Percentiles rank a stretch among this genome's conserved stretches.
phyloP scores from a whole-genome alignment of 805 yeast species.

The Saturnispora zaruensis region DNA sequence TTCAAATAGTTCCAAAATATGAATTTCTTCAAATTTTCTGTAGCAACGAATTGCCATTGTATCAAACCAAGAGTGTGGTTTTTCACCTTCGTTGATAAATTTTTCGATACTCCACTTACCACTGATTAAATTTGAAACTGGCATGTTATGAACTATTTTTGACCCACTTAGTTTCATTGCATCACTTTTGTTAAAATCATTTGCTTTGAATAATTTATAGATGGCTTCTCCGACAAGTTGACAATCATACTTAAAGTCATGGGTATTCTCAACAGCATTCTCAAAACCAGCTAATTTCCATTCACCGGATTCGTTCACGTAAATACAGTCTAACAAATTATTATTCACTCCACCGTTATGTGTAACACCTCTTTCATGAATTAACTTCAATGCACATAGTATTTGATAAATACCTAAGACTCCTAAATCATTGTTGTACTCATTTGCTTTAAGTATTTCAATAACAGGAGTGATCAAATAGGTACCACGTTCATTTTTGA shows the following conservation, averaged over 20 bases:
- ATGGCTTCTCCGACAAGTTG: slow-evolving; percentile 2
- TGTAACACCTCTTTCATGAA: slow-evolving; percentile 49
- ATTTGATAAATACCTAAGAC: slow-evolving; percentile 50
- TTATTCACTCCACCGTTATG: slow-evolving; percentile 51
- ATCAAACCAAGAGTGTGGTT: slow-evolving; percentile 25
- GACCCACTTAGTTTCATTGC: slow-evolving; percentile 4
- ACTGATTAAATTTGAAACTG: slow-evolving; percentile 2
- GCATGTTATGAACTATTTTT: neutral
- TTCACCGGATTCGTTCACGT: slow-evolving; percentile 61
- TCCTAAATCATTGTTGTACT: slow-evolving; percentile 28
- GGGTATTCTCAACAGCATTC: slow-evolving; percentile 41
- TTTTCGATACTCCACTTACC: slow-evolving; percentile 25
- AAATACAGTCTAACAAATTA: slow-evolving; percentile 43
- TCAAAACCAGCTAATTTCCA: slow-evolving; percentile 86
- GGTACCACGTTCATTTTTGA: slow-evolving; percentile 48
- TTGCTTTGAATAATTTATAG: neutral
- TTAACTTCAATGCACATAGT: slow-evolving; percentile 44
- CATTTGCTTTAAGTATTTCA: slow-evolving; percentile 22
- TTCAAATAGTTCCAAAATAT: slow-evolving; percentile 44
- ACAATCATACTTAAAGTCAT: neutral
- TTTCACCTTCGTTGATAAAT: slow-evolving; percentile 28
- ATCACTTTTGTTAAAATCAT: neutral
- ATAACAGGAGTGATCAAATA: slow-evolving; percentile 64
- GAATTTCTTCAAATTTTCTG: slow-evolving; percentile 46
- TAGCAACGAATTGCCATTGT: slow-evolving; percentile 46